Evolutionary conservation across 768 basidiomycete species (phyloP), one percentile per base, ranked within the genome.

Genomic region (Antrodiella citrinella): DNA sequence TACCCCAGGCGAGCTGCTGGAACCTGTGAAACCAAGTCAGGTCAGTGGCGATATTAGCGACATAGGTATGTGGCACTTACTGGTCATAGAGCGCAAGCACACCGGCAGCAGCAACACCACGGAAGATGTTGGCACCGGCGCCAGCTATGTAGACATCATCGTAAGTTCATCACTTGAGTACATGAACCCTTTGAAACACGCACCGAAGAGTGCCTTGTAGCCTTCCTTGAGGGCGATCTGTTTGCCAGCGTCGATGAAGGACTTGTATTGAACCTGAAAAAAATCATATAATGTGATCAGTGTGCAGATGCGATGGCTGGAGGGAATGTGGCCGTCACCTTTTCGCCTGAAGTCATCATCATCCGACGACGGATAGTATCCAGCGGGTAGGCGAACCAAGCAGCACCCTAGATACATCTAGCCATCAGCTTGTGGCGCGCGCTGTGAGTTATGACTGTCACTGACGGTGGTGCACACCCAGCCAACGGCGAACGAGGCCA

Each of bases 1-100:
- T 75, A 58, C 74, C 73, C 63, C 74, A 75, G 60, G 72, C 55
- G 44, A 68, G 62, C 62, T 72, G 70, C 65, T 77, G 76, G 56
- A 77, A 65, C 45, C 57, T 58, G 30, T 18, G 13, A 12, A 35
- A 15, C n/a, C n/a, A n/a, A 44, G 13, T 45, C 15, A 57, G 45
- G 11, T 18, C 10, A 26, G n/a, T 4, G 10, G 26, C 15, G 19
- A 18, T 22, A 12, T 22, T 45, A 18, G n/a, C 18, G 15, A 4
- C n/a, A 21, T n/a, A 25, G 22, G 39, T 26, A 23, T 11, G 30
- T 11, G 22, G 15, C 13, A 59, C 53, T 18, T 39, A 71, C 72
- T 81, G 77, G 69, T 82, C 81, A 68, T 82, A 82, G 47, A 82
- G 61, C 23, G 81, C 78, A 58, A 82, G 64, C 53, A 79, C 81